Conservation (phyloP, 495 filamentous ascomycete species). For the Hypoxylon intermedium region DNA sequence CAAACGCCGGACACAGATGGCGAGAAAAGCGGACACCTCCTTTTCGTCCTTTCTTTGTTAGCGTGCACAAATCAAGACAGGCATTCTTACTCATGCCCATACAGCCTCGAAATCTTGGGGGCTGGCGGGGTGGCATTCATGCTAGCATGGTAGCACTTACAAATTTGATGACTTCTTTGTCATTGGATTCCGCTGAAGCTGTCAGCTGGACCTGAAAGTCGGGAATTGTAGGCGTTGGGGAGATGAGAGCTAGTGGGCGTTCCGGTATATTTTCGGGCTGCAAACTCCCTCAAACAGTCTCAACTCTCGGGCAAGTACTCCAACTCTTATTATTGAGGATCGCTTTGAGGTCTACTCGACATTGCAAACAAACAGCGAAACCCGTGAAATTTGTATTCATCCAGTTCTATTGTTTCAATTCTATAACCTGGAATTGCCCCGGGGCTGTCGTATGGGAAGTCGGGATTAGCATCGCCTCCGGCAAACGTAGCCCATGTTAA, state of each 20-base stretch:
- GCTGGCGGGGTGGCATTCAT: slow-evolving; percentile 12
- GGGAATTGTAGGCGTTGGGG: slow-evolving; percentile 38
- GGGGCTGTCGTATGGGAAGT: slow-evolving; percentile 13
- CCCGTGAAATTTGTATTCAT: slow-evolving; percentile 21
- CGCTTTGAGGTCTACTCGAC: slow-evolving; percentile 18
- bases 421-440: slow-evolving; percentile 14
- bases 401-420: slow-evolving; percentile 7
- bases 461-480: neutral
- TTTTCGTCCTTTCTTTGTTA: slow-evolving; percentile 17
- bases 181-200: slow-evolving; percentile 9
- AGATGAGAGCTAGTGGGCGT: slow-evolving; percentile 23
- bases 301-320: slow-evolving; percentile 3
- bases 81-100: slow-evolving; percentile 33
- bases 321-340: slow-evolving; percentile 14
- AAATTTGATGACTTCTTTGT: neutral
- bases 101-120: slow-evolving; percentile 36
- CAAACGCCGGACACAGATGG: slow-evolving; percentile 26
- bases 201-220: slow-evolving; percentile 38
- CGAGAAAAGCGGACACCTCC: slow-evolving; percentile 5
- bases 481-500: slow-evolving; percentile 4
- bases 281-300: too few species aligned
- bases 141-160: neutral
- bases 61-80: slow-evolving; percentile 13
- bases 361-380: slow-evolving; percentile 3
- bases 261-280: slow-evolving; percentile 40